Evolutionary conservation across 768 basidiomycete genomes (phyloP), one percentile per base, ranked within the genome.

Genomic region (Boletus tomentosulus): DNA sequence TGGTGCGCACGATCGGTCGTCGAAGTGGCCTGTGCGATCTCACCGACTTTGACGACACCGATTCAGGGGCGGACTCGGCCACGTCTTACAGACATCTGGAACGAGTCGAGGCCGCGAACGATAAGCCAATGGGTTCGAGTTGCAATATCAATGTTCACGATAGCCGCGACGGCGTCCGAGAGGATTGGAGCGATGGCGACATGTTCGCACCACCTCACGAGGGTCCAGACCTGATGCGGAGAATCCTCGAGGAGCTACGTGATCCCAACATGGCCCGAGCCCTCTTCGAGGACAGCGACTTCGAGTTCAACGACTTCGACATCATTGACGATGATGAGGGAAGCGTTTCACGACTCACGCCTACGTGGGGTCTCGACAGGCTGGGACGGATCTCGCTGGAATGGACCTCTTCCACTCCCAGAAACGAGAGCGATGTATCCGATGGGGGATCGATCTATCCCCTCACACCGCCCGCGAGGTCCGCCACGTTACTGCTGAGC

Each of bases 171-270:
- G 22, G n/a, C 42, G 22, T 39, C 2, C 37, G 12, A 39, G 22
- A 13, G 19, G 8, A 1, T 38, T n/a, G 31, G 30, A 13, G 2
- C 19, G 33, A 54, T 30, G 8, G 3, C 25, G 33, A 54, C 24
- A 25, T 9, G 9, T 22, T 25, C 13, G 1, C 35, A 11, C 22
- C n/a, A 5, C 13, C 45, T 37, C 28, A 49, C 9, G 51, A 44
- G 5, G 49, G 49, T 10, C 9, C 3, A 25, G 51, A 58, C 24
- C 10, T 57, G 3, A 66, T 66, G 59, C 51, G 46, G 4, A 52
- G 22, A 25, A 39, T 64, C 3, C 59, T 61, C 16, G 38, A 35
- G n/a, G 53, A 55, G 12, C 57, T 64, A n/a, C 52, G 59, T 2
- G 54, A 66, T 28, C 51, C 54, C 34, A 5, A 9, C 10, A 3